Base-by-base conservation (phyloP, 495 filamentous ascomycete species). In the Daldinia caldariorum region DNA sequence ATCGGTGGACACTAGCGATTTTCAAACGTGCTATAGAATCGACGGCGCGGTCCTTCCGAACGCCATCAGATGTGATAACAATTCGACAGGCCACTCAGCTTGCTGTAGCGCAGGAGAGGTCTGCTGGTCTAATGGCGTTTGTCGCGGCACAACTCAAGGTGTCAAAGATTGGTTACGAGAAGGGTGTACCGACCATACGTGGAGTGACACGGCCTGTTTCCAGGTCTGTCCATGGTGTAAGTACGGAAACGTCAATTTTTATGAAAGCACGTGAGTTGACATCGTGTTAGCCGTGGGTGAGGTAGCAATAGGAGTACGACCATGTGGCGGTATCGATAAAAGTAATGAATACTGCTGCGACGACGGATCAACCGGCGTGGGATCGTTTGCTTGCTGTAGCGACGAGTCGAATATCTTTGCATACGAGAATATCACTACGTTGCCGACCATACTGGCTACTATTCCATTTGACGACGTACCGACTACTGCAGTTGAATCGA, bases 41-140 rank as follows among this genome's bases (percentile, higher is more conserved):
- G 45, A 69, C 13, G 66, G 60, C 7, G 6, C 43, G 6, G 37
- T 45, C 20, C 16, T 58, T 26, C 14, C 12, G 1, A 13, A 14
- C 31, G 18, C 14, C 4, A 56, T 54, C 18, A 43, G 61, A 34
- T 70, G 61, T 16, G 49, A 70, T 20, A 70, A 70, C 41, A 9
- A 22, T 7, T 64, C 66, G 22, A 47, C 59, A 1, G 59, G 59
- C 4, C 66, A 69, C 35, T 69, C 66, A 16, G 35, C 59, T 43
- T 69, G 66, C 14, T 69, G 66, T 32, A 34, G 1, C 4, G 6
- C 37, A n/a, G 61, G 61, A 32, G 14, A 61, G 4, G 39, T 59
- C 14, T 69, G 66, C 14, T 69, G 61, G 61, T 70, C 67, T 4
- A 70, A 70, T 16, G 61, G 67, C 41, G 49, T 70, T 22, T 64